Percentiles rank a stretch among this genome's conserved stretches.
Evolutionary conservation across 139 green algal species (phyloP).

Genomic region (Raphidocelis subcapitata): DNA sequence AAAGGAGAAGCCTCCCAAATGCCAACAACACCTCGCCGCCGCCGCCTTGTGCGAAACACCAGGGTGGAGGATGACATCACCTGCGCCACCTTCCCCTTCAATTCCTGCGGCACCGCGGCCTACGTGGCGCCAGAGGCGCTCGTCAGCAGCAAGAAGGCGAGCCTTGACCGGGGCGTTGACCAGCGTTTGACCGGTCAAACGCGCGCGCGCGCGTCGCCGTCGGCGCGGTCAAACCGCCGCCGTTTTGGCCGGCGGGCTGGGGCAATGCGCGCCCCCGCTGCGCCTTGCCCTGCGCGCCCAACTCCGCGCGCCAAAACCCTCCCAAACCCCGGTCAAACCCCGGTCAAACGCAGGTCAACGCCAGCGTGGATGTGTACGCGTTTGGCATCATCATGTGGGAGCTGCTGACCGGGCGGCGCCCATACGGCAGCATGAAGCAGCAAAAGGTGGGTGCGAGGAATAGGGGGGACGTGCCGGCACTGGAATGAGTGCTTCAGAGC

Average conservation of each 20-base stretch:
- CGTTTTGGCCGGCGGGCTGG: no score
- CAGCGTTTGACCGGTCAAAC: no score
- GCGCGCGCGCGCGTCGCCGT: no score
- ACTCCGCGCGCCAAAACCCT: no score
- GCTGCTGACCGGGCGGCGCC: constrained; percentile 43
- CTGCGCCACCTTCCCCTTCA: constrained; percentile 58
- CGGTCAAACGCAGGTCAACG: constrained; percentile 33
- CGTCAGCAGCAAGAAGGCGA: constrained; percentile 57
- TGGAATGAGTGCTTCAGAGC: no score
- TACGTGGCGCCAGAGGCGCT: constrained; percentile 63
- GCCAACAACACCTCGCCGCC: no score
- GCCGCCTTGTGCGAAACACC: no score
- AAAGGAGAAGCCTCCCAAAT: no score
- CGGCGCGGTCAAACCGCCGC: no score
- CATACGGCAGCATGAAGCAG: constrained; percentile 58
- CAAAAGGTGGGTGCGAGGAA: constrained; percentile 49
- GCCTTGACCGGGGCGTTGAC: not conserved
- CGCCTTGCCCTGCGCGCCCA: no score
- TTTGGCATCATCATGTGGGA: constrained; percentile 46
- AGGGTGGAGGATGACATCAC: constrained; percentile 57
- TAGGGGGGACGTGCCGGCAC: not conserved
- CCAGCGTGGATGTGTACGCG: constrained; percentile 52
- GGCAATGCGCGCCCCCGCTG: no score
- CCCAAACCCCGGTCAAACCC: constrained; percentile 15
- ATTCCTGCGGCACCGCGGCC: constrained; percentile 55